Evolutionary conservation across 1,139 yeast species (phyloP).

Genomic region (Blastobotrys petasosporus): DNA sequence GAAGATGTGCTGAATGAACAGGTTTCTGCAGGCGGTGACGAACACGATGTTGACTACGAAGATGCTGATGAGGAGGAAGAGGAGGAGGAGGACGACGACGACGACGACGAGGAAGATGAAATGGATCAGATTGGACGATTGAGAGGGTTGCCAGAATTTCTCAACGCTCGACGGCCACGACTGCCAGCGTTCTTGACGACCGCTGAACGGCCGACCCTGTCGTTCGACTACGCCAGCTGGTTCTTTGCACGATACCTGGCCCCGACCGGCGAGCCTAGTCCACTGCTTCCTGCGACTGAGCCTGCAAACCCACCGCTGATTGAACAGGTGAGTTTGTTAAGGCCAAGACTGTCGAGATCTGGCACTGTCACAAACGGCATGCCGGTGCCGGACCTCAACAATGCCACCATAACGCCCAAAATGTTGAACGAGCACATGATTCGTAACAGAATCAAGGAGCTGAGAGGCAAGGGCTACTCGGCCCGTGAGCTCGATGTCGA

Average conservation of each 20-base stretch:
- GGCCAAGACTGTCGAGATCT: background rate
- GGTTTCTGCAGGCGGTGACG: slow-evolving; percentile 5
- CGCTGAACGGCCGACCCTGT: slow-evolving; percentile 7
- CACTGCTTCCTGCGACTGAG: slow-evolving; percentile 47
- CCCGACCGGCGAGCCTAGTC: slow-evolving; percentile 45
- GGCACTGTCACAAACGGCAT: background rate
- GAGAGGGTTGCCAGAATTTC: slow-evolving; percentile 8
- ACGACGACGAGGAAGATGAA: slow-evolving; percentile 26
- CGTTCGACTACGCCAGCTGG: slow-evolving; percentile 24
- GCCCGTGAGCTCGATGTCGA: slow-evolving; percentile 55
- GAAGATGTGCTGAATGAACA: background rate
- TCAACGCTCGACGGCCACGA: slow-evolving; percentile 12
- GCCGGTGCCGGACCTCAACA: slow-evolving; percentile 24
- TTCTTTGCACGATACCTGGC: slow-evolving; percentile 22
- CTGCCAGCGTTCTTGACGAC: slow-evolving; percentile 11
- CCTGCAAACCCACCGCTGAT: slow-evolving; percentile 45
- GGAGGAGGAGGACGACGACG: slow-evolving; percentile 18
- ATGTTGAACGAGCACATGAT: slow-evolving; percentile 2
- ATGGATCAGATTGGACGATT: slow-evolving; percentile 32
- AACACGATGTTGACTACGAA: slow-evolving; percentile 3
- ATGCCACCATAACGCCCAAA: slow-evolving; percentile 3
- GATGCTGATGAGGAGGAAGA: slow-evolving; percentile 15
- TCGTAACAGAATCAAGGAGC: slow-evolving; percentile 43
- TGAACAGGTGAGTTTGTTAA: slow-evolving; percentile 42
- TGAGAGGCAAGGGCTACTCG: slow-evolving; percentile 44